Base-by-base conservation (phyloP, 1,284 basidiomycete genomes). In the Puccinia horiana region DNA sequence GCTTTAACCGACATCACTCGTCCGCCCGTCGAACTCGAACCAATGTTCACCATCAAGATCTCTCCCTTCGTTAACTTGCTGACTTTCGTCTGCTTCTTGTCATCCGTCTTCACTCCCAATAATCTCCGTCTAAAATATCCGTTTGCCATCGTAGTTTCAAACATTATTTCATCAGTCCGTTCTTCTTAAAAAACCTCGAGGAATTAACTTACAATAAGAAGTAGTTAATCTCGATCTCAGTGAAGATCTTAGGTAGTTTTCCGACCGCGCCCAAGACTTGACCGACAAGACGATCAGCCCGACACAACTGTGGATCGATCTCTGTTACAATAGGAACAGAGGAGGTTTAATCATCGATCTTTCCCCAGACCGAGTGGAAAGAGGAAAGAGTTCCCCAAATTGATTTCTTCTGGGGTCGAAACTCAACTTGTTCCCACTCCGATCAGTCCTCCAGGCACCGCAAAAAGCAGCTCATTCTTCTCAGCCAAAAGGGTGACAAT, bases 11-110 rank as follows among this genome's bases (percentile, higher is more conserved):
- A 92, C 84, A 96, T 88, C 26, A 98, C 94, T 76, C 94, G 92
- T 56, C 95, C 95, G 84, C 95, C 95, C 2, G 94, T 95, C 32
- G 95, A 96, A 4, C 94, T 96, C 35, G 94, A 95, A 29, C 94
- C 94, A 83, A 96, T 96, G 89, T 96, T 96, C 89, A 96, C 94
- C 82, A 96, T 90, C 54, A 99, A 89, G 3, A 98, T 91, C 88
- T 99, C 96, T 87, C 93, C 93, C 88, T 97, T 97, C 80, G 92
- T 90, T 72, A 98, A 90, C 88, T 98, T 98, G 78, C 93, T 90
- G 40, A 96, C 95, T 88, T 95, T 98, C 72, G 96, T 97, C 88
- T 96, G 94, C 88, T 98, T 98, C 89, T 96, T 96, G 89, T 98
- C 96, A 88, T 98, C 96, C 40, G 94, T 95, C 88, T 96, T 96